Percentiles rank a stretch among this genome's conserved stretches.
These are phyloP conservation scores for Skeletonema potamos DNA, from an alignment of 108 stramenopile genomes.

Conservation along the genomic window DNA sequence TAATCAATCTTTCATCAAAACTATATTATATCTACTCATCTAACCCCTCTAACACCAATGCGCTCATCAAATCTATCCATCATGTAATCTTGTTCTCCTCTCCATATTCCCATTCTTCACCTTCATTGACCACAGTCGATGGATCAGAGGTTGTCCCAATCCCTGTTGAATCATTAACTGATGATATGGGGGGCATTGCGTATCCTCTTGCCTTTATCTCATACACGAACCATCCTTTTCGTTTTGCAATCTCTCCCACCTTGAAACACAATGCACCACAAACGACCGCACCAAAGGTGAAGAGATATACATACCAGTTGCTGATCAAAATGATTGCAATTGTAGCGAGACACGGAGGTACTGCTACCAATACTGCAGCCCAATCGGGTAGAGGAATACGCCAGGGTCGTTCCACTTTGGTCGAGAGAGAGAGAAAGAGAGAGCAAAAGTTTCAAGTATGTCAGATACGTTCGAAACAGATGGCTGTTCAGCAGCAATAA, in stretches of 20 bases:
- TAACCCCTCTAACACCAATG: background rate
- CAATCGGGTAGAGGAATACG: slow-evolving; percentile 51
- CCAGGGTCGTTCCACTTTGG: slow-evolving; percentile 38
- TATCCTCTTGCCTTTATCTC: slow-evolving; percentile 13
- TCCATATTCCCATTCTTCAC: background rate
- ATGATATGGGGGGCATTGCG: background rate
- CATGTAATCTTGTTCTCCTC: background rate
- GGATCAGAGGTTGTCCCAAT: background rate
- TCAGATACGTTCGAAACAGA: background rate
- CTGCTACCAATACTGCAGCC: slow-evolving; percentile 38
- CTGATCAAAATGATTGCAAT: slow-evolving; percentile 24
- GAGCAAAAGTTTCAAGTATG: background rate
- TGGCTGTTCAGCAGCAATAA: background rate
- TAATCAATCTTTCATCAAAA: too few relatives aligned
- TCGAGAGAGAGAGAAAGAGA: background rate
- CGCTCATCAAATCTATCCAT: background rate
- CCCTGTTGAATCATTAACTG: background rate
- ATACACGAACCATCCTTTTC: slow-evolving; percentile 29
- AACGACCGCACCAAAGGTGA: slow-evolving; percentile 17
- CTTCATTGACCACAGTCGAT: background rate
- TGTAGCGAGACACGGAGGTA: slow-evolving; percentile 37
- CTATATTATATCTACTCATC: background rate
- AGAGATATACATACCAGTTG: slow-evolving; percentile 49
- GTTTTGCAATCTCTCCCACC: slow-evolving; percentile 21
- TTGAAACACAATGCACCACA: slow-evolving; percentile 11